A percentile compares a stretch with the other conserved stretches of the same genome.
Conservation (phyloP, 2,329 filamentous ascomycete genomes). For the Thielaviopsis euricoi region DNA sequence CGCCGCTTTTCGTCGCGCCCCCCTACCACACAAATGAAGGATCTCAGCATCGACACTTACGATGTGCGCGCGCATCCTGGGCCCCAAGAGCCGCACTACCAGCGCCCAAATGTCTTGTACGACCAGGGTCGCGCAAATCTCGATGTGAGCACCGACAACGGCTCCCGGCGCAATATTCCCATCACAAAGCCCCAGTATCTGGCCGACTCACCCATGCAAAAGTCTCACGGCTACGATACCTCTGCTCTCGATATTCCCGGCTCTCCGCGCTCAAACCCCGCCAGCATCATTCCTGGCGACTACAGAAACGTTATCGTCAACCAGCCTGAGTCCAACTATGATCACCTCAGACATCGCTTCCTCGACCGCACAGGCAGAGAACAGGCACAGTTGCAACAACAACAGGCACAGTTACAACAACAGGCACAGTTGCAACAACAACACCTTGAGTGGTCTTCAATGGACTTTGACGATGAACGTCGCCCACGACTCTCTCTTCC, state of each 20-base stretch:
- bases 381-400: not conserved
- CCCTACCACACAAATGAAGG: not conserved
- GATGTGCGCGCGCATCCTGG: not conserved
- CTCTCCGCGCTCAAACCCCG: not conserved
- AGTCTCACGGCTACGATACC: not conserved
- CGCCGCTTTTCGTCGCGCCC: not conserved
- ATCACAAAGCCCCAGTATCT: not conserved
- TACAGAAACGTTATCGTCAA: not conserved
- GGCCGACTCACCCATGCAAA: not conserved
- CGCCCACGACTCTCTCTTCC: not conserved
- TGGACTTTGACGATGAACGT: not conserved
- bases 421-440: not conserved
- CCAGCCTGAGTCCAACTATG: not conserved
- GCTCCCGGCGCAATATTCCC: not conserved
- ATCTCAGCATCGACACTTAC: not conserved
- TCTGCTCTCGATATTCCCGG: not conserved
- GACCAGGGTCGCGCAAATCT: conserved; percentile 1
- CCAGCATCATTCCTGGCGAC: not conserved
- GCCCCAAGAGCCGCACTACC: not conserved
- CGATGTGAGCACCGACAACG: not conserved
- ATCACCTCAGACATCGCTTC: not conserved
- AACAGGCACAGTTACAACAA: not conserved
- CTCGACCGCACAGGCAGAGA: not conserved
- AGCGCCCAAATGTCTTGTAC: conserved; percentile 1
- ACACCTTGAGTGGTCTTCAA: not conserved